Conservation (phyloP, 192 early-diverging fungal species). For the Coemansia pectinata region DNA sequence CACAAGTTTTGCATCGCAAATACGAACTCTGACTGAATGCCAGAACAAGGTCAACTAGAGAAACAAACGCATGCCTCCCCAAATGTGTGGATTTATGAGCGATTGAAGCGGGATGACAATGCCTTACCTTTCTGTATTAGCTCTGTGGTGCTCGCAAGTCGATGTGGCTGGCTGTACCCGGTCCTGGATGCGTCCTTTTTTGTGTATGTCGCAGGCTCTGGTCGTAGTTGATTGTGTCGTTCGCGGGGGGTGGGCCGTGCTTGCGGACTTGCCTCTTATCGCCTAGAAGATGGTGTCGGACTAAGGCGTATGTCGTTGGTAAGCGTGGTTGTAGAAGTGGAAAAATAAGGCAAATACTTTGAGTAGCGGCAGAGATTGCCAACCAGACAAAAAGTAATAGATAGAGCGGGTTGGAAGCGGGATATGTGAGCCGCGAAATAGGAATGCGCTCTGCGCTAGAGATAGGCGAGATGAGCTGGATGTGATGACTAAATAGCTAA, state of each 20-base stretch:
- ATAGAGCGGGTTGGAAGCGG: background rate
- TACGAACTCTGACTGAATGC: background rate
- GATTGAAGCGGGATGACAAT: background rate
- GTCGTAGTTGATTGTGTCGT: background rate
- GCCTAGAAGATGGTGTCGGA: background rate
- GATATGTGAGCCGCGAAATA: background rate
- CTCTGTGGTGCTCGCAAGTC: background rate
- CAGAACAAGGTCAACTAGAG: background rate
- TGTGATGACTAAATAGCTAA: background rate
- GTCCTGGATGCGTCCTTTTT: background rate
- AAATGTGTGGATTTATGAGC: background rate
- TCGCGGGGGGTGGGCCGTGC: background rate
- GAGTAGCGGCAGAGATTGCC: background rate
- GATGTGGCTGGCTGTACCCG: background rate
- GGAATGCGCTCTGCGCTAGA: background rate
- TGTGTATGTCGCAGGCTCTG: background rate
- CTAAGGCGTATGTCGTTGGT: background rate
- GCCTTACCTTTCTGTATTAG: background rate
- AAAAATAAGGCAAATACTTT: slow-evolving; percentile 2
- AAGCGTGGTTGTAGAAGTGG: background rate
- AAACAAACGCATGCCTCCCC: background rate
- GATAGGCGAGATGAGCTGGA: background rate
- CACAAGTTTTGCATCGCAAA: background rate
- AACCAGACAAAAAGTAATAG: background rate
- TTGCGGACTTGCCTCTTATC: background rate